Conservation (phyloP, 2,329 filamentous ascomycete species). For the Ramichloridium luteum region DNA sequence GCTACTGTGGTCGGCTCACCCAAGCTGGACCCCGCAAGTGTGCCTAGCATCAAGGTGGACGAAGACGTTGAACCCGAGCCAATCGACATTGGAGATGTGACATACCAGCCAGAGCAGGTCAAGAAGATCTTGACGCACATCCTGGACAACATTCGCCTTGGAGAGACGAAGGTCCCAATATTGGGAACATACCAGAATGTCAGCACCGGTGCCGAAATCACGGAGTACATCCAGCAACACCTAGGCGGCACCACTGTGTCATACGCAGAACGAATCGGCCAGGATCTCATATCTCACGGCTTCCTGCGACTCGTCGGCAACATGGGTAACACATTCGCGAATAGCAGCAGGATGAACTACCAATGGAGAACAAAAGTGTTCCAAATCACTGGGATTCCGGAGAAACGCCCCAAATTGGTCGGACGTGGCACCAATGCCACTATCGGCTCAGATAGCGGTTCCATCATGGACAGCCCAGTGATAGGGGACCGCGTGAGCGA, state of each 20-base stretch:
- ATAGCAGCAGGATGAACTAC: slow-evolving; percentile 94
- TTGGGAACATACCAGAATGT: slow-evolving; percentile 91
- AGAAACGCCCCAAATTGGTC: slow-evolving; percentile 61
- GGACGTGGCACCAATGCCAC: slow-evolving; percentile 64
- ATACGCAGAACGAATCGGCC: slow-evolving; percentile 87
- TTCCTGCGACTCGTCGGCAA: slow-evolving; percentile 86
- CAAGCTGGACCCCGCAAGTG: slow-evolving; percentile 38
- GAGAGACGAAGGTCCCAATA: slow-evolving; percentile 90
- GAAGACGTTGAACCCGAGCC: slow-evolving; percentile 64
- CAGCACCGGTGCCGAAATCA: slow-evolving; percentile 81
- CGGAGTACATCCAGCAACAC: slow-evolving; percentile 84
- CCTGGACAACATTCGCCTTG: slow-evolving; percentile 72
- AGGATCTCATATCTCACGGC: slow-evolving; percentile 76
- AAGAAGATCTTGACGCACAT: slow-evolving; percentile 84
- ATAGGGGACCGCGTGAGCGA: slow-evolving; percentile 63
- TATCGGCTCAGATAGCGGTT: slow-evolving; percentile 25
- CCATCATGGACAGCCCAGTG: slow-evolving; percentile 56
- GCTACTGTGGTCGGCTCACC: slow-evolving; percentile 32
- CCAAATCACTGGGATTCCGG: slow-evolving; percentile 71
- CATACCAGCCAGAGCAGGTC: slow-evolving; percentile 72
- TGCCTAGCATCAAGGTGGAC: slow-evolving; percentile 75
- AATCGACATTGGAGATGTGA: slow-evolving; percentile 81
- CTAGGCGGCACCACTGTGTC: slow-evolving; percentile 74
- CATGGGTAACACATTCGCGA: slow-evolving; percentile 89
- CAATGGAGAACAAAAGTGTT: slow-evolving; percentile 94